Evolutionary conservation across 148 eudicot species (phyloP), one percentile per base, ranked within the genome.

Genomic region (Fagopyrum esculentum): DNA sequence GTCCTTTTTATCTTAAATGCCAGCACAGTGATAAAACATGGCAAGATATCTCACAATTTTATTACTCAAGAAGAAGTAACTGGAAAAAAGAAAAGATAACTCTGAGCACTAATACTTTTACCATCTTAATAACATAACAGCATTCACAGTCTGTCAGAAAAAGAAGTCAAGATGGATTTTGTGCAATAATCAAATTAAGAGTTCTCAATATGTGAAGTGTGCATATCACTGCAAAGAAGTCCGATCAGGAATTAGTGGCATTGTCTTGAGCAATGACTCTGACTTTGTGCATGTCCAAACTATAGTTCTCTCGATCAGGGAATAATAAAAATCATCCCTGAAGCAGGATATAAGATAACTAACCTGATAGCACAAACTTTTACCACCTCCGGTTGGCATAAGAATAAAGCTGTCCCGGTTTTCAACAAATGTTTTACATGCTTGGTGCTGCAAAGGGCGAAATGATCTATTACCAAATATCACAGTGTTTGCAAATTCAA

Each of bases 351-450:
- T 46, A 66, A 19, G 40, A 77, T 59, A 78, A 26, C 68, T 79
- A 51, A 93, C 97, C 93, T 93, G 99, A 75, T 96, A 96, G 79
- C 99, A 96, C 50, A 92, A 83, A 86, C 99, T 96, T 85, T 96
- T 96, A 59, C 99, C 99, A 76, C 99, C 99, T 77, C 99, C 99
- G 63, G 99, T 96, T 74, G 99, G 99, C 98, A 96, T 85, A 55
- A 96, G 94, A 83, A 96, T 77, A 84, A 96, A 96, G 83, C 91
- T 82, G 69, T 96, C 99, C 71, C 72, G 86, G 74, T 87, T 85
- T 78, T 75, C 82, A 69, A 90, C 76, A 74, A 83, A 86, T 72
- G 94, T 85, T 89, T 85, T 84, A 78, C 99, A 96, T 78, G 94
- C 96, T 83, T 85, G 90, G 81, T 96, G 98, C 76, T 96, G 99